These are phyloP conservation scores for Zhuliangozyma parablackwelliae DNA, from an alignment of 1,139 yeast genomes.

Conservation along the genomic window DNA sequence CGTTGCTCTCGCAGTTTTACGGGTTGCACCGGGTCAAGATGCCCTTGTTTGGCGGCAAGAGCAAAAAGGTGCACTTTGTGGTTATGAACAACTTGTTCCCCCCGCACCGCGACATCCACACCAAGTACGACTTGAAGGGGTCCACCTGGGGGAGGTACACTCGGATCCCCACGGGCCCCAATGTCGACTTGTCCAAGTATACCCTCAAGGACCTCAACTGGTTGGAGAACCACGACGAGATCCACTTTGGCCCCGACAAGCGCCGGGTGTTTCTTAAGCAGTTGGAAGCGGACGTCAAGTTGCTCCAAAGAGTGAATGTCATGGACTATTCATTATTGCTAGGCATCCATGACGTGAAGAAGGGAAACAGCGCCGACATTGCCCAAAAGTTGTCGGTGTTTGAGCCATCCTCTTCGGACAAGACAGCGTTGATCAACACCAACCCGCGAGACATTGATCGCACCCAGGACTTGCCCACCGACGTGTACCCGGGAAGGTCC, in stretches of 20 bases:
- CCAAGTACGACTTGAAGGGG: conserved; percentile 89
- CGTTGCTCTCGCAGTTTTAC: conserved; percentile 87
- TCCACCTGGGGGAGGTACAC: conserved; percentile 83
- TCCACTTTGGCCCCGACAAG: conserved; percentile 72
- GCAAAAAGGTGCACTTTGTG: conserved; percentile 82
- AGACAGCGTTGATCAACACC: conserved; percentile 42
- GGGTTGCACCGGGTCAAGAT: conserved; percentile 92
- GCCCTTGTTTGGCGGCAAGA: conserved; percentile 52
- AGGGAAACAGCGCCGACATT: conserved; percentile 45
- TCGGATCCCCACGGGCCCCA: conserved; percentile 3
- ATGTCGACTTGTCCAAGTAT: conserved; percentile 33
- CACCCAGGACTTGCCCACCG: conserved; percentile 38
- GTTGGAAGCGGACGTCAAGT: conserved; percentile 66
- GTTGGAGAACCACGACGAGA: conserved; percentile 59
- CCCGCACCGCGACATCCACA: conserved; percentile 83
- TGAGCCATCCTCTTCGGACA: conserved; percentile 41
- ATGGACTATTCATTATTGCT: conserved; percentile 93
- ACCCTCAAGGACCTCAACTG: conserved; percentile 83
- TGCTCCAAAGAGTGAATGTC: conserved; percentile 69
- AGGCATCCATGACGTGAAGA: conserved; percentile 76
- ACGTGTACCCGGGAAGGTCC: conserved; percentile 47
- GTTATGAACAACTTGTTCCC: conserved; percentile 98
- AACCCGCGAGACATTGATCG: conserved; percentile 44
- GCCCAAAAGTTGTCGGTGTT: conserved; percentile 42
- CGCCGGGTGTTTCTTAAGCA: conserved; percentile 59